A percentile compares a stretch with the other conserved stretches of the same genome.
These are phyloP conservation scores for Pyrus communis DNA, from an alignment of 306 rosid species.

Conservation along the genomic window DNA sequence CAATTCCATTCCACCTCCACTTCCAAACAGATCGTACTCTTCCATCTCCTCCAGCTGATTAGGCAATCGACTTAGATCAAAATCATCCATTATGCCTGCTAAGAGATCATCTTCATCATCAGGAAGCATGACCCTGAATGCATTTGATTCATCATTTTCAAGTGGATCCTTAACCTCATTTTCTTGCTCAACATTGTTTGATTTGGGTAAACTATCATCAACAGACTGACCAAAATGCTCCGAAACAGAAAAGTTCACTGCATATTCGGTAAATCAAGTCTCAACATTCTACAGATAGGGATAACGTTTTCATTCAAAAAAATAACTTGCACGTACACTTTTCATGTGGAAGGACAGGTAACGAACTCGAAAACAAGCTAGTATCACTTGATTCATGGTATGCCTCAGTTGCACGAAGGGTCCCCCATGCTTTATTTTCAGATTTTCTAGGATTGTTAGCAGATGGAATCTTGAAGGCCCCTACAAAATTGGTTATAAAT, in stretches of 20 bases:
- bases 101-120: slow-evolving; percentile 83
- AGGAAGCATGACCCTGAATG: slow-evolving; percentile 63
- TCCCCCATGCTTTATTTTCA: slow-evolving; percentile 59
- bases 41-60: slow-evolving; percentile 86
- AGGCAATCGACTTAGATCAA: slow-evolving; percentile 78
- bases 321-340: slow-evolving; percentile 44
- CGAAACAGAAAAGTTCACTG: slow-evolving; percentile 57
- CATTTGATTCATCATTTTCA: slow-evolving; percentile 39
- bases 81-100: slow-evolving; percentile 80
- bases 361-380: slow-evolving; percentile 75
- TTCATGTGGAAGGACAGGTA: slow-evolving; percentile 77
- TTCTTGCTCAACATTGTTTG: slow-evolving; percentile 33
- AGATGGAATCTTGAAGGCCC: slow-evolving; percentile 33
- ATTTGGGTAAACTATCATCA: slow-evolving; percentile 43
- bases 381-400: slow-evolving; percentile 57
- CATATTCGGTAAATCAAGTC: slow-evolving; percentile 16
- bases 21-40: slow-evolving; percentile 75
- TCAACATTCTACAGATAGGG: slow-evolving; percentile 10
- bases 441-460: slow-evolving; percentile 26
- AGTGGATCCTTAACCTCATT: slow-evolving; percentile 42
- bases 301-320: neutral
- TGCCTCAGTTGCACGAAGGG: slow-evolving; percentile 26
- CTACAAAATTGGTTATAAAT: slow-evolving; percentile 32
- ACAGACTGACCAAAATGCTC: slow-evolving; percentile 35
- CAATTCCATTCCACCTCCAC: slow-evolving; percentile 88